Percentiles rank a stretch among this genome's conserved stretches.
phyloP scores from a whole-genome alignment of 805 yeast species.

The Zygoascus tannicola region DNA sequence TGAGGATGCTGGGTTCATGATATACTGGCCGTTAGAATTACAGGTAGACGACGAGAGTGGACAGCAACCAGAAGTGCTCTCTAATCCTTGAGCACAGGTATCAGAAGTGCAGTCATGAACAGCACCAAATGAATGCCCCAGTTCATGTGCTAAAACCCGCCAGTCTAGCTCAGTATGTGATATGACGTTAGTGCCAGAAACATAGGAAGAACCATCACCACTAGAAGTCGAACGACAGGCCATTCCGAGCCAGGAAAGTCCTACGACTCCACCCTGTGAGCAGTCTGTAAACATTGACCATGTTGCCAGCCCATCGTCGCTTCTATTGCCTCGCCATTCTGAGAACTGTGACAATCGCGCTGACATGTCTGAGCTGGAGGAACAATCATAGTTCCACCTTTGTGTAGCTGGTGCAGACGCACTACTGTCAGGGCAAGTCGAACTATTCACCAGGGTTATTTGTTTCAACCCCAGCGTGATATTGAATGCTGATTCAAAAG shows the following conservation, averaged over 20 bases:
- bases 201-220: conserved; percentile 12
- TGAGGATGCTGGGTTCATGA: conserved; percentile 31
- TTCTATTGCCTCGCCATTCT: conserved; percentile 25
- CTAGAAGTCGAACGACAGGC: conserved; percentile 21
- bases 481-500: conserved; percentile 29
- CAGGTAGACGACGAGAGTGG: conserved; percentile 25
- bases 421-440: conserved; percentile 19
- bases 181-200: conserved; percentile 29
- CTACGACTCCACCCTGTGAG: conserved; percentile 28
- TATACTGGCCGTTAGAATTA: conserved; percentile 26
- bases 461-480: conserved; percentile 27
- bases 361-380: conserved; percentile 15
- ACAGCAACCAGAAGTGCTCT: conserved; percentile 26
- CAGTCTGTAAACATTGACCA: conserved; percentile 31
- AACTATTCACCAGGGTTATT: conserved; percentile 22
- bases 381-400: conserved; percentile 25
- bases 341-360: conserved; percentile 25
- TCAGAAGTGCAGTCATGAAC: conserved; percentile 32
- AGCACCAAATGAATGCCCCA: conserved; percentile 34
- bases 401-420: conserved; percentile 5
- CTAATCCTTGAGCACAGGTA: conserved; percentile 26
- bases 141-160: conserved; percentile 32
- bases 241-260: conserved; percentile 31
- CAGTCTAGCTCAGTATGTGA: conserved; percentile 27
- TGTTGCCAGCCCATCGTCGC: conserved; percentile 27